A percentile compares a stretch with the other conserved stretches of the same genome.
These are phyloP conservation scores for Syncephalastrum sp. DNA, from an alignment of 371 early-diverging fungal genomes.

Conservation along the genomic window DNA sequence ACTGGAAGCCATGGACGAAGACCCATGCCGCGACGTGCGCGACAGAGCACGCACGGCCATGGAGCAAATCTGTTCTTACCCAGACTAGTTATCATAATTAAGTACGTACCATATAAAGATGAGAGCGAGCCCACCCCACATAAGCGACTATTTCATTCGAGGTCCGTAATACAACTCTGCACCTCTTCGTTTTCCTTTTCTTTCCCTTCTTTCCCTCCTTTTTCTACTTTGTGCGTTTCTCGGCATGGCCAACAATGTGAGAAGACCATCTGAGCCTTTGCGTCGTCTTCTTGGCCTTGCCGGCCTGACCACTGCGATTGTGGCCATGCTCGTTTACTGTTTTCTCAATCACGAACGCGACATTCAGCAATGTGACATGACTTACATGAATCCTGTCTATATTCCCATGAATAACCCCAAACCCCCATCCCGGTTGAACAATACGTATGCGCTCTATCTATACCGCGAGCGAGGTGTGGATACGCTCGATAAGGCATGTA, in stretches of 20 bases:
- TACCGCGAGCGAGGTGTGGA: constrained; percentile 70
- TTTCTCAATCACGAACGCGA: constrained; percentile 61
- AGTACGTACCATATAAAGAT: neutral
- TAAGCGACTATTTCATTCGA: too few species aligned
- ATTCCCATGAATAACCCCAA: constrained; percentile 46
- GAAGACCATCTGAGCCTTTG: too few species aligned
- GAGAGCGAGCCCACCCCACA: too few species aligned
- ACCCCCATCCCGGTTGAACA: constrained; percentile 50
- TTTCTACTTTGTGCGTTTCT: too few species aligned
- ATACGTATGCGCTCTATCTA: constrained; percentile 73
- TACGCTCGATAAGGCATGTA: constrained; percentile 18
- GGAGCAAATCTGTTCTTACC: constrained; percentile 45
- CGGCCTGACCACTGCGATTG: too few species aligned
- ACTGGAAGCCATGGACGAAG: constrained; percentile 53
- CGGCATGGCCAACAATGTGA: too few species aligned
- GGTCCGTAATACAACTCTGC: too few species aligned
- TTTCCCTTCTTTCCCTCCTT: too few species aligned
- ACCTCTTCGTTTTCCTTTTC: too few species aligned
- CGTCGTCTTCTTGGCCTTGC: too few species aligned
- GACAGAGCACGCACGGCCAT: constrained; percentile 76
- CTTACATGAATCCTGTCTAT: constrained; percentile 78
- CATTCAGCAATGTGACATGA: constrained; percentile 70
- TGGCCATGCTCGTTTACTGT: constrained; percentile 28
- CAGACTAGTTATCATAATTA: constrained; percentile 6
- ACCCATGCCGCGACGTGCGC: constrained; percentile 67